Evolutionary conservation across 768 basidiomycete genomes (phyloP).

Genomic region (Trametes punicea): DNA sequence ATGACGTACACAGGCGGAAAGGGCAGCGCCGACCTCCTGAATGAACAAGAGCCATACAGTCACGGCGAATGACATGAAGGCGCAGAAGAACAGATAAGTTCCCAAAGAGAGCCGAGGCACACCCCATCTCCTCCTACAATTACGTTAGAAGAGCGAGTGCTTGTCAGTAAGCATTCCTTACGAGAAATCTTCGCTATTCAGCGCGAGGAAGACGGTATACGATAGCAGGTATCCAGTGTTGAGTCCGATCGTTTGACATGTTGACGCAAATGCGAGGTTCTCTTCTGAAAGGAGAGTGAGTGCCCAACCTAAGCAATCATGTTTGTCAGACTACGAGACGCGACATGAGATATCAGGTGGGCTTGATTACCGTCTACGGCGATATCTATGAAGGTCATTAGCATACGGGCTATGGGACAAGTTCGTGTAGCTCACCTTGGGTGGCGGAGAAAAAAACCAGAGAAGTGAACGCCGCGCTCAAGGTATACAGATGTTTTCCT

Average conservation of each 20-base stretch:
- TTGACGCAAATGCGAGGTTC: slow-evolving; percentile 94
- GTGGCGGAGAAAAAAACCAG: slow-evolving; percentile 96
- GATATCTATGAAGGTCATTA: slow-evolving; percentile 61
- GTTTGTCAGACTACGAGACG: background rate
- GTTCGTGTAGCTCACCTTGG: slow-evolving; percentile 84
- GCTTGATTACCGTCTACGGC: slow-evolving; percentile 82
- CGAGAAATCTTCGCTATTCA: slow-evolving; percentile 93
- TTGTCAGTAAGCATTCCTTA: slow-evolving; percentile 33
- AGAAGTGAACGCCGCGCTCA: slow-evolving; percentile 83
- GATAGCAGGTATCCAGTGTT: slow-evolving; percentile 95
- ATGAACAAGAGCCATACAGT: slow-evolving; percentile 90
- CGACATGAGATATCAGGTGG: background rate
- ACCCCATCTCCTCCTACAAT: slow-evolving; percentile 66
- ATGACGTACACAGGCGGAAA: background rate
- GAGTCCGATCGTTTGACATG: slow-evolving; percentile 95
- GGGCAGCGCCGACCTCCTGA: slow-evolving; percentile 62
- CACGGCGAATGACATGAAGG: slow-evolving; percentile 73
- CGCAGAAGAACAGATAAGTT: slow-evolving; percentile 86
- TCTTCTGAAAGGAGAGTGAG: slow-evolving; percentile 86
- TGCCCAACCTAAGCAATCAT: slow-evolving; percentile 61
- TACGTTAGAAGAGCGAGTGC: slow-evolving; percentile 3
- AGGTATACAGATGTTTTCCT: slow-evolving; percentile 66
- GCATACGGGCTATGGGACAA: too few species aligned
- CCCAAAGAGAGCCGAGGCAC: slow-evolving; percentile 67
- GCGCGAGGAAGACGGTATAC: slow-evolving; percentile 95